A percentile compares a stretch with the other conserved stretches of the same genome.
These are phyloP conservation scores for Chenopodium quinoa DNA, from an alignment of 148 eudicot genomes.

Conservation along the genomic window DNA sequence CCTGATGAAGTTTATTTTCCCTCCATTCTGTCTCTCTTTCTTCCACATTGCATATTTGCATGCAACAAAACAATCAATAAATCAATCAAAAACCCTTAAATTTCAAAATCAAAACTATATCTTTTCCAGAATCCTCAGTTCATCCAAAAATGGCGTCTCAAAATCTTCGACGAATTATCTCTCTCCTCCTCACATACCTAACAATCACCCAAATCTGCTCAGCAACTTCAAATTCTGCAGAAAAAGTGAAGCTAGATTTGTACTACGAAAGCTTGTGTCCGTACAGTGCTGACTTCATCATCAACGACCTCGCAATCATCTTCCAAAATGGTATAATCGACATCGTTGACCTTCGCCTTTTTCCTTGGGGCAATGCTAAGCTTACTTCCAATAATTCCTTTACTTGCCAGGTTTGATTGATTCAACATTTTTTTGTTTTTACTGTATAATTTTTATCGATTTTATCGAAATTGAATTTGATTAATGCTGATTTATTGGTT, in stretches of 20 bases:
- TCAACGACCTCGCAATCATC: conserved; percentile 38
- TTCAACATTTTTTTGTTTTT: background rate
- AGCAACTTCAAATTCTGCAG: conserved; percentile 21
- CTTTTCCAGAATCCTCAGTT: too few relatives aligned
- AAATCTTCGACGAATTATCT: background rate
- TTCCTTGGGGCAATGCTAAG: conserved; percentile 81
- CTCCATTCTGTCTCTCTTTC: background rate
- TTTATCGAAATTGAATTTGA: too few relatives aligned
- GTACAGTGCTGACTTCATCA: conserved; percentile 48
- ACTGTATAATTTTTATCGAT: too few relatives aligned
- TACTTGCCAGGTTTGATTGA: conserved; percentile 53
- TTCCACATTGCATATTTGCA: too few relatives aligned
- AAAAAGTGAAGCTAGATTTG: conserved; percentile 44
- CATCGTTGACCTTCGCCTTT: conserved; percentile 53
- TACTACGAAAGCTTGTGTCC: conserved; percentile 69
- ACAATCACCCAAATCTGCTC: conserved; percentile 10
- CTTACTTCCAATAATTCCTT: conserved; percentile 39
- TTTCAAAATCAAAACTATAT: too few relatives aligned
- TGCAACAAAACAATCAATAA: too few relatives aligned
- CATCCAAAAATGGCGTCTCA: conserved; percentile 8
- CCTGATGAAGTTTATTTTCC: background rate
- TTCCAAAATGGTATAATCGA: conserved; percentile 47
- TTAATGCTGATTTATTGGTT: background rate
- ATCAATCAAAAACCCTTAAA: too few relatives aligned
- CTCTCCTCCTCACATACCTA: conserved; percentile 12